phyloP scores from a whole-genome alignment of 306 rosid genomes.

The Hylodesmum podocarpum region DNA sequence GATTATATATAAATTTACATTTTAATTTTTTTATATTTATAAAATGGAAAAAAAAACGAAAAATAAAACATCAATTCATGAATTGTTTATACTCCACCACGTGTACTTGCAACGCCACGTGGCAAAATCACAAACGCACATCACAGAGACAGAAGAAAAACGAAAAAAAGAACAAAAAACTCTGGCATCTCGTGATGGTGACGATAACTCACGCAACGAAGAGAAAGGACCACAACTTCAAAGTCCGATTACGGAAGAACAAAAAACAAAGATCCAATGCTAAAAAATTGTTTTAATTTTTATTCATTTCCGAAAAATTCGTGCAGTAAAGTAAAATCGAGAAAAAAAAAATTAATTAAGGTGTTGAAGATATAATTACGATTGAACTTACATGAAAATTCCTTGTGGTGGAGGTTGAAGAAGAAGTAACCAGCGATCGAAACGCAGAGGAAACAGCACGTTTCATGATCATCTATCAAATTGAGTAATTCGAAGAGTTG shows the following conservation, averaged over 20 bases:
- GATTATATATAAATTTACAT: no score
- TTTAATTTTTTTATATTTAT: no score
- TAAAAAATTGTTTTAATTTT: no score
- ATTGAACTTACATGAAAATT: slow-evolving; percentile 3
- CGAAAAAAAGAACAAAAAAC: no score
- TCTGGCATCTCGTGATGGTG: not conserved
- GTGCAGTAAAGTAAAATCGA: no score
- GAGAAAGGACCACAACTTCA: not conserved
- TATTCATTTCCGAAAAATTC: no score
- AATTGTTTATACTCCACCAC: not conserved
- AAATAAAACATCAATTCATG: no score
- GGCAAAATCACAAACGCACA: not conserved
- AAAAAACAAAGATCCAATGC: no score
- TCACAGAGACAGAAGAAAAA: not conserved
- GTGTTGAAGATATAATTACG: not conserved
- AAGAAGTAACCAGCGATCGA: slow-evolving; percentile 43
- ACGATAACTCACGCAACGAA: slow-evolving; percentile 29
- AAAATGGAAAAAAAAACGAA: no score
- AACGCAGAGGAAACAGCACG: slow-evolving; percentile 50
- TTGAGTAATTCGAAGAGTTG: no score
- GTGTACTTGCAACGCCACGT: not conserved
- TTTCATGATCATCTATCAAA: slow-evolving; percentile 49
- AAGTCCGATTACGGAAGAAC: not conserved
- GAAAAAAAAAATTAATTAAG: not conserved
- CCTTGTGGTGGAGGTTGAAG: slow-evolving; percentile 30